Conservation (phyloP, 1,284 basidiomycete species). For the Sporisorium exsertum region DNA sequence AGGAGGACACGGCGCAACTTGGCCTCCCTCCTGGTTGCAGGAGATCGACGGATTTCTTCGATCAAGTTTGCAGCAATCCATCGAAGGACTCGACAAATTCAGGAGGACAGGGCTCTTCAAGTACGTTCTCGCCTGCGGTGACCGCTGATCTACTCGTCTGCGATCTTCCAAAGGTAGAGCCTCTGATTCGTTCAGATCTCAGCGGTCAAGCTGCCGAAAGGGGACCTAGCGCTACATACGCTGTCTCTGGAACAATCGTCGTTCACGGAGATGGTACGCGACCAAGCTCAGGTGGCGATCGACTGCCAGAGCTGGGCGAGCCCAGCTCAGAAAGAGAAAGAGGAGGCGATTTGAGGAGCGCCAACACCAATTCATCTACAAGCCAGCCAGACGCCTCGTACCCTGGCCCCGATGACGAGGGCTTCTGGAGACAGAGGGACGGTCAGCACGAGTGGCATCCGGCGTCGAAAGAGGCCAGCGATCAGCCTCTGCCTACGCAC, state of each 20-base stretch:
- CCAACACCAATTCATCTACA: neutral
- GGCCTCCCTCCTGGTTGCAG: conserved; percentile 38
- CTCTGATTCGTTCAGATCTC: conserved; percentile 20
- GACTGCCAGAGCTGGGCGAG: conserved; percentile 18
- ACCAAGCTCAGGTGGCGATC: no score
- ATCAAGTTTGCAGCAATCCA: conserved; percentile 32
- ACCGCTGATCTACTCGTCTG: conserved; percentile 45
- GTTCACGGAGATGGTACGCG: conserved; percentile 4
- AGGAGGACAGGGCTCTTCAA: neutral
- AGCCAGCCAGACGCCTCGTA: conserved; percentile 9
- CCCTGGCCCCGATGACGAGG: conserved; percentile 40
- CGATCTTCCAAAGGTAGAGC: conserved; percentile 41
- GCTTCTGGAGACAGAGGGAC: conserved; percentile 50
- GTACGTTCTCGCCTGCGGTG: neutral
- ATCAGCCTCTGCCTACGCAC: neutral
- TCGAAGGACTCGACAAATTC: neutral
- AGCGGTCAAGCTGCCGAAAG: neutral
- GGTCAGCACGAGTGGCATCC: conserved; percentile 47
- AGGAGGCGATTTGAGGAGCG: neutral
- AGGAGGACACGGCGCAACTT: conserved; percentile 1
- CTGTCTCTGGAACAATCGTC: conserved; percentile 43
- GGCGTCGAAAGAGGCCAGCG: neutral
- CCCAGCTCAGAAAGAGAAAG: neutral
- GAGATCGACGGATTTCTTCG: conserved; percentile 48
- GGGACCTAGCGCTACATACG: conserved; percentile 21